Conservation (phyloP, 2,329 filamentous ascomycete species). For the Neofusicoccum ribis region DNA sequence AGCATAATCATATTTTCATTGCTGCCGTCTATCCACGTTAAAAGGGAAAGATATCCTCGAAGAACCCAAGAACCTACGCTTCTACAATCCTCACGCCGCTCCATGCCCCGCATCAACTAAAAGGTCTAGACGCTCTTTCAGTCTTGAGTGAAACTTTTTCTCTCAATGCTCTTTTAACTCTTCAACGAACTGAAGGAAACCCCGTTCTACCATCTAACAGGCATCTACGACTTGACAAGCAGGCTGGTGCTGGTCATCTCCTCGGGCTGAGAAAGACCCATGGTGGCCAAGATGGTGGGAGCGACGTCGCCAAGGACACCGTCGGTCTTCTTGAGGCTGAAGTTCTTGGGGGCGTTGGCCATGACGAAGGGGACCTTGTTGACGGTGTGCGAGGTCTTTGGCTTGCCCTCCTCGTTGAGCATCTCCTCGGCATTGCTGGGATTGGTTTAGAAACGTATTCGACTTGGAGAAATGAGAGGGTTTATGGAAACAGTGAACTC, state of each 20-base stretch:
- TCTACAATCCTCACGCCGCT: conserved; percentile 10
- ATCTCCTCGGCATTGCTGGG: conserved; percentile 91
- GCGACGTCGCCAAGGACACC: conserved; percentile 97
- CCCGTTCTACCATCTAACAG: neutral
- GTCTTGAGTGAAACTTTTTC: neutral
- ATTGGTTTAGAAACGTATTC: neutral
- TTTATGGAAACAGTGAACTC: conserved; percentile 33
- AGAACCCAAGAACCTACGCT: neutral
- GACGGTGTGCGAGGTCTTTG: conserved; percentile 96
- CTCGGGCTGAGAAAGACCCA: conserved; percentile 86
- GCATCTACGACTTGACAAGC: conserved; percentile 66
- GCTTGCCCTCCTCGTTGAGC: conserved; percentile 92
- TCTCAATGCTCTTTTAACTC: neutral
- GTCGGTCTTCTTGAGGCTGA: conserved; percentile 77
- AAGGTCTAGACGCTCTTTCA: conserved; percentile 1
- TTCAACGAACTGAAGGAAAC: neutral
- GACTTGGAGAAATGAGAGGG: neutral
- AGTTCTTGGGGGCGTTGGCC: conserved; percentile 91
- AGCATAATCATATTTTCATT: neutral
- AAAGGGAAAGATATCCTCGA: neutral
- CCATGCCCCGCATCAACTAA: neutral
- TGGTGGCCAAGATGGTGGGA: conserved; percentile 84
- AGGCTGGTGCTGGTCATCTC: conserved; percentile 90
- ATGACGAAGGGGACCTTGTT: conserved; percentile 98
- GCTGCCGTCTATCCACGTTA: conserved; percentile 7